Conservation (phyloP, 495 filamentous ascomycete species). For the Neurospora sublineolata region DNA sequence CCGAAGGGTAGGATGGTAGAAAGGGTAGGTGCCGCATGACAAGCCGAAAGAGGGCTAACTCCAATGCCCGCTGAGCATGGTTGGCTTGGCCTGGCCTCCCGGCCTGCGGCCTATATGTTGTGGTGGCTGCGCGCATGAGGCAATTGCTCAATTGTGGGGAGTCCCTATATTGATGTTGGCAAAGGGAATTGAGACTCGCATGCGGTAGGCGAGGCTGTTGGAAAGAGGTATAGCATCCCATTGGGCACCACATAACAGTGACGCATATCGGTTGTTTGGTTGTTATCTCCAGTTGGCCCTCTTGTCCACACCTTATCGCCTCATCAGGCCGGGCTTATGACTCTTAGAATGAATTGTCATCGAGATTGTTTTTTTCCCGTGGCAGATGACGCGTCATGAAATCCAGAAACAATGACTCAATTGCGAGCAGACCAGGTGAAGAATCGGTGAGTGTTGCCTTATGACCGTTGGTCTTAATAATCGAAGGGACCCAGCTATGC, state of each 20-base stretch:
- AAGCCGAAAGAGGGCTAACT: constrained; percentile 5
- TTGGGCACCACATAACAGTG: background rate
- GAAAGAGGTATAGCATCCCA: background rate
- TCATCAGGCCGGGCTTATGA: background rate
- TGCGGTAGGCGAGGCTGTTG: background rate
- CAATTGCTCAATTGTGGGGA: constrained; percentile 19
- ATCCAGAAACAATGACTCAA: background rate
- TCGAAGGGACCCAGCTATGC: background rate
- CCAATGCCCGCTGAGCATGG: background rate
- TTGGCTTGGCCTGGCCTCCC: constrained; percentile 4
- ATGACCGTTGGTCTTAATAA: background rate
- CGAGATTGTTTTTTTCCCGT: background rate
- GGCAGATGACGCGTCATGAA: background rate
- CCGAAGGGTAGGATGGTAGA: background rate
- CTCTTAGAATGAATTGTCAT: background rate
- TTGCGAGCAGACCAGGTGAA: background rate
- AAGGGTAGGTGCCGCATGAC: constrained; percentile 6
- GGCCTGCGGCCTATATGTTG: constrained; percentile 1
- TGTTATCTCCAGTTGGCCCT: background rate
- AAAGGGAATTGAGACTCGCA: background rate
- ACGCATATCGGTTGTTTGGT: background rate
- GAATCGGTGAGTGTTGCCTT: background rate
- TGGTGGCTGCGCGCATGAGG: constrained; percentile 5
- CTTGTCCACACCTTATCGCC: background rate
- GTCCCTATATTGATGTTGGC: background rate